Conservation (phyloP, 192 early-diverging fungal genomes). For the Backusella luteola region DNA sequence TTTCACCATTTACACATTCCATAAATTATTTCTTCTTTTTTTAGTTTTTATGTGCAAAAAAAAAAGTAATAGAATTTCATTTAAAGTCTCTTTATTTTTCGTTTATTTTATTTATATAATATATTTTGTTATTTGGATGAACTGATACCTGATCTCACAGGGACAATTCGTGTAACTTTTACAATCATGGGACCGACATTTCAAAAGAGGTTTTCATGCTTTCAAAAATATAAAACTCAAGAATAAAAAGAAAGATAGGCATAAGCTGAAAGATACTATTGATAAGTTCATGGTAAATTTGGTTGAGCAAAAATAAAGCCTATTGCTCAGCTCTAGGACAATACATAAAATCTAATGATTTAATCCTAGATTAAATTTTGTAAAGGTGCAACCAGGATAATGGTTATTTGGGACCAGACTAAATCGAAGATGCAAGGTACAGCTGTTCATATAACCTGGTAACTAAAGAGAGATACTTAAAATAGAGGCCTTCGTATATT, state of each 20-base stretch:
- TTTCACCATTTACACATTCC: neutral
- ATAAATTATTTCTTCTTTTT: neutral
- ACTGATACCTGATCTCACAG: neutral
- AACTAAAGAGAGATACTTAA: neutral
- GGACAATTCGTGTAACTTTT: neutral
- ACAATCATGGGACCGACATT: neutral
- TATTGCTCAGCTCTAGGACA: neutral
- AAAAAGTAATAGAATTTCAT: neutral
- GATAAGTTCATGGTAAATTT: neutral
- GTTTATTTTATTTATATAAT: neutral
- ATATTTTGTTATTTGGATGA: neutral
- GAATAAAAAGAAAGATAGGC: neutral
- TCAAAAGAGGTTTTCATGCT: neutral
- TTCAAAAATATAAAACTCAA: neutral
- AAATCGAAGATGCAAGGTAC: neutral
- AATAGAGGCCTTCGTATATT: neutral
- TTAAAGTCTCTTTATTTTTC: neutral
- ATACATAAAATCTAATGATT: neutral
- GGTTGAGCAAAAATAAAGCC: neutral
- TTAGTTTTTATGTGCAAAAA: neutral
- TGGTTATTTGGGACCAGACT: neutral
- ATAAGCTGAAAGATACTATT: neutral
- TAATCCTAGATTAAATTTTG: neutral
- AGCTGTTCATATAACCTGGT: neutral
- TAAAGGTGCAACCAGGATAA: neutral